Evolutionary conservation across 805 yeast species (phyloP).

Genomic region (Blastobotrys robertii): DNA sequence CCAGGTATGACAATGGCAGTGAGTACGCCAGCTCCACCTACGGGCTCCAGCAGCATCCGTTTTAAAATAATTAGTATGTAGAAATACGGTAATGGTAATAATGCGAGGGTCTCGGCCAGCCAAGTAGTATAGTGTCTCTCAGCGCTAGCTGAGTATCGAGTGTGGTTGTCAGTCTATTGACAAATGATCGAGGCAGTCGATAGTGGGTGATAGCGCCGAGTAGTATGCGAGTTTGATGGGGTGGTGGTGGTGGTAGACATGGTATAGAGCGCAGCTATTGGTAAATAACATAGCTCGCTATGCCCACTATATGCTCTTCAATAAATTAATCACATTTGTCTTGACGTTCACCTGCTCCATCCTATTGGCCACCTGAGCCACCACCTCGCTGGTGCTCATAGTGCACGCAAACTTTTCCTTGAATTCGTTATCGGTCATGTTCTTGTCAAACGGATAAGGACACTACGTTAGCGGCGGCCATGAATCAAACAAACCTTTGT

Average conservation of each 20-base stretch:
- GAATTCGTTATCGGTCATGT: not conserved
- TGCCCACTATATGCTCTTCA: not conserved
- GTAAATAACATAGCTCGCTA: not conserved
- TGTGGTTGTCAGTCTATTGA: too few relatives aligned
- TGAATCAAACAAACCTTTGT: constrained; percentile 1
- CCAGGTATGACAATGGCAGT: constrained; percentile 19
- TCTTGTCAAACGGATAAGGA: constrained; percentile 9
- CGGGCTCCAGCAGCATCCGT: constrained; percentile 17
- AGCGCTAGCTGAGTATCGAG: too few relatives aligned
- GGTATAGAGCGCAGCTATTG: too few relatives aligned
- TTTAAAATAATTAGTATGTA: not conserved
- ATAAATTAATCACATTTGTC: not conserved
- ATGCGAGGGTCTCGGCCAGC: too few relatives aligned
- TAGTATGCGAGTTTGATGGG: too few relatives aligned
- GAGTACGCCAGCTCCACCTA: constrained; percentile 30
- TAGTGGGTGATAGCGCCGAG: too few relatives aligned
- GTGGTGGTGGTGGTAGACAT: not conserved
- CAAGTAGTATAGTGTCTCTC: too few relatives aligned
- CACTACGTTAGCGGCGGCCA: constrained; percentile 5
- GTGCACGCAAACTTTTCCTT: constrained; percentile 2
- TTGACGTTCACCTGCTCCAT: constrained; percentile 8
- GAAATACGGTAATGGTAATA: too few relatives aligned
- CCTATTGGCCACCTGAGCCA: constrained; percentile 5
- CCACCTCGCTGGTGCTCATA: constrained; percentile 4
- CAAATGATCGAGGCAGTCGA: too few relatives aligned